phyloP scores from a whole-genome alignment of 2,329 filamentous ascomycete species.

The Fusarium sp. region DNA sequence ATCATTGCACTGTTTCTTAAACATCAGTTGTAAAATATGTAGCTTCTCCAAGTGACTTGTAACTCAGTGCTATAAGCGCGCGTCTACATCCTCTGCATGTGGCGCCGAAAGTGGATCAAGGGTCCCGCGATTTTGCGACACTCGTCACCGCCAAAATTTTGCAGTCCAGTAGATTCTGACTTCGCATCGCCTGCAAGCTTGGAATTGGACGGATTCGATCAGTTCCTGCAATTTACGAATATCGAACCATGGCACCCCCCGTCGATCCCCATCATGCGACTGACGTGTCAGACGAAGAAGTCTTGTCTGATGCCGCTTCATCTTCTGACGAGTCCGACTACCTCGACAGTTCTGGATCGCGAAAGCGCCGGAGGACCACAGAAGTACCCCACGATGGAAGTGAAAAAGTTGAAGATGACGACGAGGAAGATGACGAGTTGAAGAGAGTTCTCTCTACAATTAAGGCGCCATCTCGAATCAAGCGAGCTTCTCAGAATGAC shows the following conservation, averaged over 20 bases:
- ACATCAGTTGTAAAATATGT: neutral
- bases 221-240: slow-evolving; percentile 45
- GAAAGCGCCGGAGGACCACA: slow-evolving; percentile 61
- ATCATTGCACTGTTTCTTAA: neutral
- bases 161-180: slow-evolving; percentile 18
- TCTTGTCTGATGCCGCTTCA: slow-evolving; percentile 32
- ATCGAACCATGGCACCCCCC: slow-evolving; percentile 38
- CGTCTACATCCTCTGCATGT: slow-evolving; percentile 40
- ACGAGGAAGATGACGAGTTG: slow-evolving; percentile 51
- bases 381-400: slow-evolving; percentile 44
- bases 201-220: slow-evolving; percentile 24
- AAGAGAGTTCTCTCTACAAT: slow-evolving; percentile 57
- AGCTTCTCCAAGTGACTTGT: slow-evolving; percentile 4
- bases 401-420: slow-evolving; percentile 46
- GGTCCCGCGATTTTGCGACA: slow-evolving; percentile 42
- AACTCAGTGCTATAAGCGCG: slow-evolving; percentile 46
- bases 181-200: slow-evolving; percentile 26
- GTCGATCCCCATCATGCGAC: slow-evolving; percentile 37
- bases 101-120: slow-evolving; percentile 21
- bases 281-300: slow-evolving; percentile 33
- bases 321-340: slow-evolving; percentile 62
- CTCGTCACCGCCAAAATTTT: slow-evolving; percentile 48
- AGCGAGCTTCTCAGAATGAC: slow-evolving; percentile 51
- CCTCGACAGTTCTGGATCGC: slow-evolving; percentile 59
- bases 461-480: slow-evolving; percentile 67